Evolutionary conservation across 768 basidiomycete genomes (phyloP), one percentile per base, ranked within the genome.

Genomic region (Lactarius sanguifluus): DNA sequence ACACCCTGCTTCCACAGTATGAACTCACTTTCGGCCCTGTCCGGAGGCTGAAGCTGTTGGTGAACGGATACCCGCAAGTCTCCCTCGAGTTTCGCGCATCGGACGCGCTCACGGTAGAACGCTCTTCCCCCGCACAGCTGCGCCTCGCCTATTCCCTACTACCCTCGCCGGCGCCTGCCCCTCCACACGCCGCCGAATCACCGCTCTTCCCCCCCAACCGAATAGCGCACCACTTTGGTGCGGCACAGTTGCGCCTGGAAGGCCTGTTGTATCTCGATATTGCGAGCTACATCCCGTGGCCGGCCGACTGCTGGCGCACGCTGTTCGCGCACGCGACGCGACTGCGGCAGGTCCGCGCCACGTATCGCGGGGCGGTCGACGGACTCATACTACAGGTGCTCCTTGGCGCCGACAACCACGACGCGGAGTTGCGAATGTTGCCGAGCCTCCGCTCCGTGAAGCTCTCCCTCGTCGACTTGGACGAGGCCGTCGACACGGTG

Each of bases 321-420:
- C 23, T 43, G 2, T 60, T 65, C 41, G n/a, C 12, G 40, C 50
- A n/a, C 56, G 58, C 64, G 52, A 65, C 50, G 52, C 64, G n/a
- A 9, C 16, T 60, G 20, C 58, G 30, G 52, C 64, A 43, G 38
- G 30, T 64, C 58, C 58, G 57, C 30, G 59, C 36, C 30, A 60
- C 38, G 38, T 59, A 60, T 23, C 52, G 59, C 28, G 58, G 64
- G 18, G 59, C 55, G 20, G 64, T 65, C 38, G 59, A 65, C 30
- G 50, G 40, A 20, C n/a, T 65, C 50, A 64, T 64, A 52, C 23
- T 52, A 6, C 23, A 50, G 12, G 47, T 57, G 25, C n/a, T 58
- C 7, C 25, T 25, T 4, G 23, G 30, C 6, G 9, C 4, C n/a
- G 16, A 30, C 30, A 4, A 30, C 30, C 7, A 7, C 32, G 32